Conservation (phyloP, 179 eudicot genomes). For the Beta macrorhiza region DNA sequence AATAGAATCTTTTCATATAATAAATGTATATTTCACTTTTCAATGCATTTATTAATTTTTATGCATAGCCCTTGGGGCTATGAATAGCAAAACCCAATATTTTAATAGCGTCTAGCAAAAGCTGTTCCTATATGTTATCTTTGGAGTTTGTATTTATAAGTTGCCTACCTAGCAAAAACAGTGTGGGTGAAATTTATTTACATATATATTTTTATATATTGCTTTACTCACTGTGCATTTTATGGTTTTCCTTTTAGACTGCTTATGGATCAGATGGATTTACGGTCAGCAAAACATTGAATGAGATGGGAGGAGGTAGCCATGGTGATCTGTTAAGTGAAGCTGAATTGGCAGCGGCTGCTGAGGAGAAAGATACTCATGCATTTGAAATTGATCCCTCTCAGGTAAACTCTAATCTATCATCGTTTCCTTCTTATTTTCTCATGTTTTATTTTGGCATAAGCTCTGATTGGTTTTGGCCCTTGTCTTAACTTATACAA, state of each 20-base stretch:
- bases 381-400: constrained; percentile 87
- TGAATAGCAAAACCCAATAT: no score
- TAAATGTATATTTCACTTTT: no score
- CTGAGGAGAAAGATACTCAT: constrained; percentile 97
- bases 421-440: neutral
- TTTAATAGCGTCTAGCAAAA: neutral
- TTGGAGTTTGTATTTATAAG: neutral
- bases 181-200: neutral
- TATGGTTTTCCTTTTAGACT: constrained; percentile 35
- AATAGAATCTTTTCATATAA: no score
- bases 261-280: constrained; percentile 70
- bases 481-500: no score
- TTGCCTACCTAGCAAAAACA: neutral
- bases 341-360: constrained; percentile 87
- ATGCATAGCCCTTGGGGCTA: no score
- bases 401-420: constrained; percentile 45
- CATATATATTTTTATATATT: neutral
- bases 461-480: no score
- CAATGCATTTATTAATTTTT: no score
- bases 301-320: constrained; percentile 61
- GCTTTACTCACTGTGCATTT: neutral
- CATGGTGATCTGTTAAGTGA: constrained; percentile 81
- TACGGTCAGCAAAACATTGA: constrained; percentile 48
- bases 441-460: neutral
- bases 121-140: neutral